Evolutionary conservation across 2,329 filamentous ascomycete species (phyloP), one percentile per base, ranked within the genome.

Genomic region (Cladosporium sp.): DNA sequence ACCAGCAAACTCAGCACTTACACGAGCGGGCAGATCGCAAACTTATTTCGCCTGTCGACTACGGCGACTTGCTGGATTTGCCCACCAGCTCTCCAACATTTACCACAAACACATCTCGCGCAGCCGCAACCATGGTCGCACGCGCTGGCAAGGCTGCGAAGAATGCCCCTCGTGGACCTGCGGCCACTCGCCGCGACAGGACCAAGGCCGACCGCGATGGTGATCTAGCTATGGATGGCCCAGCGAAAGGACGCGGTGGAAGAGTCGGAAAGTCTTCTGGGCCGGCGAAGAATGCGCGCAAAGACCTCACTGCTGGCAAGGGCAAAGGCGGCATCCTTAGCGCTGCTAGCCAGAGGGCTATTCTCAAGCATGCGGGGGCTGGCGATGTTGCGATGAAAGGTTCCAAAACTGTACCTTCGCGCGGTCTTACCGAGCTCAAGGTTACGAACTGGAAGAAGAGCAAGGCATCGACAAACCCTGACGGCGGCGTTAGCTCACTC

Each of bases 151-250:
- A 32, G 12, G 64, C 64, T 47, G 65, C 69, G 21, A 55, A 66
- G 54, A 64, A 66, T 26, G 68, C 68, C 32, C 65, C 69, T 21
- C 66, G 67, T 24, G 70, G 69, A n/a, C 69, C 70, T 41, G 70
- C 70, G 52, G 66, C 67, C 47, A 38, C 55, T 15, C 63, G 68
- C 21, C 66, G 67, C 28, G 65, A 62, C 51, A 44, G 63, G 54
- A 66, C 71, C 58, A 69, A 69, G 58, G 69, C 65, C 63, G 87
- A 89, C 74, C 83, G 82, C 72, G 87, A 89, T 80, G 87, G 87
- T 38, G 87, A 89, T 74, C 75, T 88, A 67, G 79, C 83, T 54
- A 89, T 89, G 87, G 85, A 84, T 73, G 77, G 77, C 60, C 74
- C 78, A 41, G 74, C 79, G 36, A 75, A 74, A 63, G 73, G 71